A percentile compares a stretch with the other conserved stretches of the same genome.
These are phyloP conservation scores for Nakazawaea wyomingensis DNA, from an alignment of 805 yeast genomes.

Conservation along the genomic window DNA sequence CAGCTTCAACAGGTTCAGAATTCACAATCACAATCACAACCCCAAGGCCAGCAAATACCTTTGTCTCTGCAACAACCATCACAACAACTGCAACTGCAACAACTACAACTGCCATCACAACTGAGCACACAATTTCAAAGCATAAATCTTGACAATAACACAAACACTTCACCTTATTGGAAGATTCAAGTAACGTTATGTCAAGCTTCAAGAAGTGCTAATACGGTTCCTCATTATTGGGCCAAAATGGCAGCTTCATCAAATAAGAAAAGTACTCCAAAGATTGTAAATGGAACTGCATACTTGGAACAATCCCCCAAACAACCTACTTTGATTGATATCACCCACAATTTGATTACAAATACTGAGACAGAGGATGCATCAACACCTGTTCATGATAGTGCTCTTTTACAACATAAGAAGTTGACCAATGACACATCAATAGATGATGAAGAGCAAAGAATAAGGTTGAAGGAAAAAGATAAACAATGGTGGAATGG, in stretches of 20 bases:
- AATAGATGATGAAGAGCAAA: conserved; percentile 61
- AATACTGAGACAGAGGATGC: conserved; percentile 23
- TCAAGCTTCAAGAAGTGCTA: conserved; percentile 63
- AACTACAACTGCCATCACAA: conserved; percentile 19
- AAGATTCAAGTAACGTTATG: conserved; percentile 74
- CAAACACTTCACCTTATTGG: conserved; percentile 51
- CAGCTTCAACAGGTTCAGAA: conserved; percentile 20
- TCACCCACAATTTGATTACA: conserved; percentile 31
- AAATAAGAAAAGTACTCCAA: conserved; percentile 7
- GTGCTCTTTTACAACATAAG: conserved; percentile 30
- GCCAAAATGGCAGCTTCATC: conserved; percentile 78
- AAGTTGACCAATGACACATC: conserved; percentile 28
- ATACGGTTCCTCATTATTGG: conserved; percentile 63
- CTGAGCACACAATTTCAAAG: conserved; percentile 22
- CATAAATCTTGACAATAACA: conserved; percentile 29
- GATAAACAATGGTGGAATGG: conserved; percentile 92
- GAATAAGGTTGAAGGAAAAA: conserved; percentile 52
- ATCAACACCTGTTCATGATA: conserved; percentile 17
- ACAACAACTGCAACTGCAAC: conserved; percentile 16
- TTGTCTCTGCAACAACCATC: conserved; percentile 18
- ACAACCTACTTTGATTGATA: conserved; percentile 31
- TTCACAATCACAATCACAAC: conserved; percentile 20
- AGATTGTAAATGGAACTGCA: conserved; percentile 5
- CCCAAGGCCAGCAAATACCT: conserved; percentile 24
- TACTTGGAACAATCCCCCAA: conserved; percentile 13